Percentiles rank a stretch among this genome's conserved stretches.
These are phyloP conservation scores for Miamiensis avidus DNA, from an alignment of 169 alveolate genomes.

Conservation along the genomic window DNA sequence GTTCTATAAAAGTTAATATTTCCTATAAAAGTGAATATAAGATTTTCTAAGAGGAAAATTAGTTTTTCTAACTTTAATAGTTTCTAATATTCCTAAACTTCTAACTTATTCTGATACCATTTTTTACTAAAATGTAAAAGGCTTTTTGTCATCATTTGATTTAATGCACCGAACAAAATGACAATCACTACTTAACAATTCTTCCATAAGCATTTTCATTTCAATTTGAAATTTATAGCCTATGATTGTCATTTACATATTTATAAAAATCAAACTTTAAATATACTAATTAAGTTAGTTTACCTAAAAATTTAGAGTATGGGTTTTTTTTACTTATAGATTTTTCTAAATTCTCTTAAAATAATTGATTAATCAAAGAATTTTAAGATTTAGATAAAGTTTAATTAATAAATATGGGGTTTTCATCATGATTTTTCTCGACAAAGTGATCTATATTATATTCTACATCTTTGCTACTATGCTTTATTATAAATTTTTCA, in stretches of 20 bases:
- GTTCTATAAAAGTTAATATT: slow-evolving; percentile 1
- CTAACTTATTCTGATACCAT: slow-evolving; percentile 32
- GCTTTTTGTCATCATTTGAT: slow-evolving; percentile 53
- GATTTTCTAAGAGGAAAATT: slow-evolving; percentile 29
- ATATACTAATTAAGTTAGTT: no score
- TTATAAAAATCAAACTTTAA: no score
- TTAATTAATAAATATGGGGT: not conserved
- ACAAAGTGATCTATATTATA: slow-evolving; percentile 67
- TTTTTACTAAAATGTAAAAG: slow-evolving; percentile 7
- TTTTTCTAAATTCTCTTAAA: slow-evolving; percentile 9
- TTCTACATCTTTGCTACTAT: slow-evolving; percentile 85
- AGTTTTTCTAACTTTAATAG: slow-evolving; percentile 40
- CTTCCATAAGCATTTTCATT: slow-evolving; percentile 40
- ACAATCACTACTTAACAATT: slow-evolving; percentile 69
- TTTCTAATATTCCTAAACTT: slow-evolving; percentile 43
- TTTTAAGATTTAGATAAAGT: not conserved
- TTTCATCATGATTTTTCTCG: slow-evolving; percentile 79
- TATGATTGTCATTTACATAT: slow-evolving; percentile 19
- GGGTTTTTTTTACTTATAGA: slow-evolving; percentile 23
- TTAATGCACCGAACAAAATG: slow-evolving; percentile 87
- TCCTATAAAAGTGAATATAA: slow-evolving; percentile 24
- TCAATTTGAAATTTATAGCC: slow-evolving; percentile 36
- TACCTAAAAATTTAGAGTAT: no score
- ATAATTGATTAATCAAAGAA: not conserved
- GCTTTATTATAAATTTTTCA: slow-evolving; percentile 62